Base-by-base conservation (phyloP, 257 asterid species). In the Marsdenia floribunda region DNA sequence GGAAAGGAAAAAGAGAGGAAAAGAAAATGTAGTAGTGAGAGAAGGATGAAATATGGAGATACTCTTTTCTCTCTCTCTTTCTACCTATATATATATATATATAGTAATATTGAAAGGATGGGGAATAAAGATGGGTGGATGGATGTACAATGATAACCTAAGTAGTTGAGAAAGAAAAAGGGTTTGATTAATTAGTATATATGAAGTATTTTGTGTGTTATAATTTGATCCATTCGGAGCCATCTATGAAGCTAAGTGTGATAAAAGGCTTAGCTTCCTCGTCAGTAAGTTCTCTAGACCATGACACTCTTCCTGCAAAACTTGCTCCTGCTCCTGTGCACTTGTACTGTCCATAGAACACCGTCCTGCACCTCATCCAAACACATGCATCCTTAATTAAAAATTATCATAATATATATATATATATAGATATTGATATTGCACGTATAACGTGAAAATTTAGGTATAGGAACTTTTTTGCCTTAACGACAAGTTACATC, bases 241-340 rank as follows among this genome's bases (percentile, higher is more conserved):
- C 98, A 86, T 91, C 98, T 63, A 93, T 90, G 80, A 90, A 93
- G 40, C 73, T 72, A 69, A 91, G 95, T 65, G 98, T 86, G 74
- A 93, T 84, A 84, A 93, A 93, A 82, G 98, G 98, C 83, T 90
- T 88, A 66, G 97, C 97, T 87, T 91, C 97, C 82, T 90, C 88
- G 55, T 91, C 91, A 21, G 97, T 93, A 0, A 93, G 83, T 65
- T 93, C 98, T 81, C 97, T 89, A 1, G 93, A 89, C 98, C 98
- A 91, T 66, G 98, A 79, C 47, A 93, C 97, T 85, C 98, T 86
- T 73, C 97, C 98, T 60, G 97, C 97, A 88, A 82, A 91, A 74
- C 71, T 89, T 57, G 97, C 97, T 73, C 98, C 98, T 67, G 86
- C 77, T 74, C 98, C 98, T 6, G 80, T 87, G 83, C 98, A 93